A percentile compares a stretch with the other conserved stretches of the same genome.
Evolutionary conservation across 768 basidiomycete genomes (phyloP).

Genomic region (Pisolithus microcarpus): DNA sequence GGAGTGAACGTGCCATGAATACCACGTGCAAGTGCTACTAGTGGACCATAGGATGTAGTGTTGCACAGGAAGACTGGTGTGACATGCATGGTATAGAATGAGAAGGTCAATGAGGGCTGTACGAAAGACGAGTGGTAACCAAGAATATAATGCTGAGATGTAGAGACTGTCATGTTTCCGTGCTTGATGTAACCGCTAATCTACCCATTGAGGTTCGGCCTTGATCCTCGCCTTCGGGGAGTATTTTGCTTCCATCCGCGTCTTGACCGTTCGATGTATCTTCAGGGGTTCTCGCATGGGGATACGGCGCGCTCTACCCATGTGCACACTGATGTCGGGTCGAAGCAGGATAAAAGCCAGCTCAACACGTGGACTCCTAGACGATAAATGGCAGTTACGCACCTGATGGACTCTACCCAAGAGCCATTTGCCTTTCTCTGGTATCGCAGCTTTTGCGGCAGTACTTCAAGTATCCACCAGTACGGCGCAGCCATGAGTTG

Average conservation of each 20-base stretch:
- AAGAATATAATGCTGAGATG: no score
- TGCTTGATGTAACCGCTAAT: constrained; percentile 16
- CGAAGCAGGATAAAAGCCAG: neutral
- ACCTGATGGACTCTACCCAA: constrained; percentile 15
- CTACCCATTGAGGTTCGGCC: constrained; percentile 34
- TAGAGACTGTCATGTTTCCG: neutral
- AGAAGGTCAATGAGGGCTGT: no score
- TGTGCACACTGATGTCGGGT: constrained; percentile 24
- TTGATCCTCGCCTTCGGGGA: constrained; percentile 33
- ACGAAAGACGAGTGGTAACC: no score
- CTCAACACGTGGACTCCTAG: neutral
- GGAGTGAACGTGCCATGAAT: no score
- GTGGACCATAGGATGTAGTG: no score
- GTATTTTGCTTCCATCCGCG: constrained; percentile 47
- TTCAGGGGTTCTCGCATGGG: constrained; percentile 33
- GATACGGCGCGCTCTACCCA: constrained; percentile 35
- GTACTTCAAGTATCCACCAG: constrained; percentile 66
- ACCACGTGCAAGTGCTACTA: no score
- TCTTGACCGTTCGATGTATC: constrained; percentile 41
- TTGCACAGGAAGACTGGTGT: no score
- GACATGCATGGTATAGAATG: no score
- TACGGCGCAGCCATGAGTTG: constrained; percentile 38
- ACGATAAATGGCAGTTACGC: neutral
- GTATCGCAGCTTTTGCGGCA: constrained; percentile 32
- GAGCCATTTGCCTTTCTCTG: constrained; percentile 18